A percentile compares a stretch with the other conserved stretches of the same genome.
phyloP scores from a whole-genome alignment of 306 rosid genomes.

The Medicago lupulina region DNA sequence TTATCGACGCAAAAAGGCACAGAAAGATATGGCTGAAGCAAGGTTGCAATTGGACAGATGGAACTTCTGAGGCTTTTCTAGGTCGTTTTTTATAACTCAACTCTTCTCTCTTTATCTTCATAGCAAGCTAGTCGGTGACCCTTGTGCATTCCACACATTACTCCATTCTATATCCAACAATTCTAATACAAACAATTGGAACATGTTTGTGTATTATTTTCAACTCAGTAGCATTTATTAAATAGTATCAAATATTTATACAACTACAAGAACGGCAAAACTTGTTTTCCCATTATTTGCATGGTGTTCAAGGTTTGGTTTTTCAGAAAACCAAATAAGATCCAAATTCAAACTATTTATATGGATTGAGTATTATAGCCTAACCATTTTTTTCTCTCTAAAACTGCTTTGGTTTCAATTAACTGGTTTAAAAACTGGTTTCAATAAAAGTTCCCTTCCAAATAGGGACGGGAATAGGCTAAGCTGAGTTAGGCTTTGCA shows the following conservation, averaged over 20 bases:
- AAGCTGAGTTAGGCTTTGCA: too few relatives aligned
- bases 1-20: constrained; percentile 92
- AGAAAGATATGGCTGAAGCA: constrained; percentile 98
- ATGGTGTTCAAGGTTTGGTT: too few relatives aligned
- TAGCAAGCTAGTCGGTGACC: background rate
- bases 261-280: background rate
- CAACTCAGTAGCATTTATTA: background rate
- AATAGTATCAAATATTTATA: constrained; percentile 28
- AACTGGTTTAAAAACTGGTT: too few relatives aligned
- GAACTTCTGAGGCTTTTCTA: constrained; percentile 62
- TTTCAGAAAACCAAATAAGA: too few relatives aligned
- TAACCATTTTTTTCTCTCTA: too few relatives aligned
- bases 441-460: too few relatives aligned
- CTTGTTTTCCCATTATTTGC: too few relatives aligned
- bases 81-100: constrained; percentile 39
- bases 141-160: background rate
- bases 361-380: too few relatives aligned
- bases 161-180: background rate
- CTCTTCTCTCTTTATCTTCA: constrained; percentile 12
- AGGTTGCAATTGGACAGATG: constrained; percentile 83
- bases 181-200: background rate
- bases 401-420: too few relatives aligned
- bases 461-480: too few relatives aligned
- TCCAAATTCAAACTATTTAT: too few relatives aligned
- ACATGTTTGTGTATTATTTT: constrained; percentile 7